These are phyloP conservation scores for Candolleomyces efflorescens DNA, from an alignment of 768 basidiomycete species.

Conservation along the genomic window DNA sequence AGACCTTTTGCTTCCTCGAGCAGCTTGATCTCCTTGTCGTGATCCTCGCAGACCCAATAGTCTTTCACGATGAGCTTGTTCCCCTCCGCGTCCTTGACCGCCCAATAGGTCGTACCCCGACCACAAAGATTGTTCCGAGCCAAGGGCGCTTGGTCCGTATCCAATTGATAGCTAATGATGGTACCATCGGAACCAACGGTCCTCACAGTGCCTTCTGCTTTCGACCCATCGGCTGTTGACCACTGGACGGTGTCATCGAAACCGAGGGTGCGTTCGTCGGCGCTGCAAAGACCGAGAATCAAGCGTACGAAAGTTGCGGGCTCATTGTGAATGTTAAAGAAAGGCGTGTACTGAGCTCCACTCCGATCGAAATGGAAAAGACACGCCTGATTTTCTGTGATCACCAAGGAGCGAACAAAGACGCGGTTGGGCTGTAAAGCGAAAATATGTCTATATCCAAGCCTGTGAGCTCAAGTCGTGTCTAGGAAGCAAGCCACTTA, in stretches of 20 bases:
- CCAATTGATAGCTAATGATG: neutral
- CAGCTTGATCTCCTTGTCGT: neutral
- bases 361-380: conserved; percentile 3
- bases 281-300: neutral
- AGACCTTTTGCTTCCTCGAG: neutral
- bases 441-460: neutral
- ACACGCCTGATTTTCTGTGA: neutral
- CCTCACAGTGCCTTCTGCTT: neutral
- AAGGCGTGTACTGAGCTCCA: neutral
- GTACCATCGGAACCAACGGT: neutral
- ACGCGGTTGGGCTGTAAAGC: neutral
- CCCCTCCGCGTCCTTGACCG: neutral
- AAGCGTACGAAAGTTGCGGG: neutral
- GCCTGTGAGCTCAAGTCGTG: no score
- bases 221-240: neutral
- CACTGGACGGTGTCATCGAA: conserved; percentile 2
- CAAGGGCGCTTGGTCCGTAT: neutral
- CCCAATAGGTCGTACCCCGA: conserved; percentile 3
- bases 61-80: neutral
- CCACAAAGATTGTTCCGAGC: neutral
- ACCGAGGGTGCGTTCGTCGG: neutral
- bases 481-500: no score
- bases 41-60: neutral
- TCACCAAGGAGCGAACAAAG: conserved; percentile 1
- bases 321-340: conserved; percentile 3